Evolutionary conservation across 345 rosid genomes (phyloP).

Genomic region (Populus nigra): DNA sequence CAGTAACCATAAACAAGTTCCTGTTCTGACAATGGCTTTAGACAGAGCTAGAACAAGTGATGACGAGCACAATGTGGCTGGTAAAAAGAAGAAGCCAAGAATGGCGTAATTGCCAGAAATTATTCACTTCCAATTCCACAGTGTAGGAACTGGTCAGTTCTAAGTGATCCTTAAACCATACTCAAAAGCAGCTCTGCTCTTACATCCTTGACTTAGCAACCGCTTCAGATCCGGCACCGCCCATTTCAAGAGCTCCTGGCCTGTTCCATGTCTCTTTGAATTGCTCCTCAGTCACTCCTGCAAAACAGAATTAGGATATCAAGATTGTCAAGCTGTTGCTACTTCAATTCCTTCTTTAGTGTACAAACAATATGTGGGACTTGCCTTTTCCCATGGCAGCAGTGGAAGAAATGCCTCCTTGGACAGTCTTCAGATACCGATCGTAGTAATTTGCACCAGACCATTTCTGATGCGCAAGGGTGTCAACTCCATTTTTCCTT

Average conservation of each 20-base stretch:
- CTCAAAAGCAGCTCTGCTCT: constrained; percentile 7
- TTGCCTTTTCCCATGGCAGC: constrained; percentile 99
- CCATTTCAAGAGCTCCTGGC: constrained; percentile 50
- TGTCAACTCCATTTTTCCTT: constrained; percentile 87
- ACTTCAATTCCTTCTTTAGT: neutral
- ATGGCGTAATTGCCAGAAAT: constrained; percentile 26
- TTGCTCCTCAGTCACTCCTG: constrained; percentile 96
- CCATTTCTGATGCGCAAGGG: constrained; percentile 97
- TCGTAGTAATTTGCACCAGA: constrained; percentile 94
- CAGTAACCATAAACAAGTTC: neutral
- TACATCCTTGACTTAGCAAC: constrained; percentile 85
- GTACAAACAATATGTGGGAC: neutral
- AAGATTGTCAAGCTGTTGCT: neutral
- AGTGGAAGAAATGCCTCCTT: constrained; percentile 95
- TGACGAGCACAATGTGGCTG: constrained; percentile 10
- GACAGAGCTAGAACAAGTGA: neutral
- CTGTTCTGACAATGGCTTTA: neutral
- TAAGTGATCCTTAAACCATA: neutral
- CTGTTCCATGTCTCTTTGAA: constrained; percentile 89
- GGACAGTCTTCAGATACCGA: constrained; percentile 78
- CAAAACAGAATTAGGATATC: neutral
- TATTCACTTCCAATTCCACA: constrained; percentile 33
- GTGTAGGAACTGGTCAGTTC: constrained; percentile 23
- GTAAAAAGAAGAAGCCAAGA: neutral
- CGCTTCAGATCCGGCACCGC: constrained; percentile 44